Conservation (phyloP, 768 basidiomycete genomes). For the Chalciporus sphaerocephalus region DNA sequence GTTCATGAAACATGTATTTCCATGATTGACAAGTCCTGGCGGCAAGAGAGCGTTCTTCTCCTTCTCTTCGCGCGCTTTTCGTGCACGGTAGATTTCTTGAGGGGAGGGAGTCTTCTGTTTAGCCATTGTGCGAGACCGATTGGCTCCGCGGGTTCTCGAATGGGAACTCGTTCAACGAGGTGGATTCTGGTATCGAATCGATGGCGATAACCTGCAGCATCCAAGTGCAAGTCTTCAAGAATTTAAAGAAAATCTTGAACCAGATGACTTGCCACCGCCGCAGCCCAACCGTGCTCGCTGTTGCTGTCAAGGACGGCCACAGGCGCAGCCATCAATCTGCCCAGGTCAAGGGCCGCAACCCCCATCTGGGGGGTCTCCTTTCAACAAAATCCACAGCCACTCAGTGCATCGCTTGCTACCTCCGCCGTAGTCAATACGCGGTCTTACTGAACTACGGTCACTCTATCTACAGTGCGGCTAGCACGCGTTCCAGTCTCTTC, state of each 20-base stretch:
- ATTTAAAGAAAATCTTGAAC: neutral
- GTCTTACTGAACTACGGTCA: too few species aligned
- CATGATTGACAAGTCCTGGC: constrained; percentile 74
- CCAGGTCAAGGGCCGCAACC: neutral
- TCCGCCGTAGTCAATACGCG: too few species aligned
- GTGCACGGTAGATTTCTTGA: constrained; percentile 58
- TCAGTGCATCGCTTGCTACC: too few species aligned
- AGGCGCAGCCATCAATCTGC: neutral
- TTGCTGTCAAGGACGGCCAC: neutral
- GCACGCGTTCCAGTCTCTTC: constrained; percentile 46
- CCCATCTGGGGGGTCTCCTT: constrained; percentile 9
- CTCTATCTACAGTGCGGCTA: constrained; percentile 33
- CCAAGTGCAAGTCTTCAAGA: neutral
- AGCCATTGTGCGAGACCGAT: constrained; percentile 35
- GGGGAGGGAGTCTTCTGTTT: constrained; percentile 54
- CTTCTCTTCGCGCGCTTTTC: constrained; percentile 57
- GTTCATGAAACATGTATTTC: constrained; percentile 96
- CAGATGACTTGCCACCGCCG: neutral
- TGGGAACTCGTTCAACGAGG: neutral
- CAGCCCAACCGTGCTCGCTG: constrained; percentile 2
- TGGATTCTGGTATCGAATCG: neutral
- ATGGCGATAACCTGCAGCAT: constrained; percentile 1
- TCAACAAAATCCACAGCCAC: neutral
- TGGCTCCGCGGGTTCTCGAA: neutral
- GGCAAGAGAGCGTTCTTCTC: constrained; percentile 60